Conservation (phyloP, 73 alveolate genomes). For the Urostyla sp. region DNA sequence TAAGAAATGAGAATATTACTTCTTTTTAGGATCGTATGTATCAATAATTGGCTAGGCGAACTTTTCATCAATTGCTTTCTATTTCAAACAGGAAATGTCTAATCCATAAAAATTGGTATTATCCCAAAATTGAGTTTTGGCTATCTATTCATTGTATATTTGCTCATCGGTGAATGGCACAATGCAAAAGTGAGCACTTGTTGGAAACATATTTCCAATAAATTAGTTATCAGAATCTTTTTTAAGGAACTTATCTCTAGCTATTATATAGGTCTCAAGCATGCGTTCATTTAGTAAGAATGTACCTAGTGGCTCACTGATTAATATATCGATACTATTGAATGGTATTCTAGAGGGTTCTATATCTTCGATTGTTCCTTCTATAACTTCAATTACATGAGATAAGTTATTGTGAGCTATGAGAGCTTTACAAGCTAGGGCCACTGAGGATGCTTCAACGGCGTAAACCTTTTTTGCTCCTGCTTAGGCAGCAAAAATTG, state of each 20-base stretch:
- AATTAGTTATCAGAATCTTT: too few relatives aligned
- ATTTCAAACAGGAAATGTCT: conserved; percentile 66
- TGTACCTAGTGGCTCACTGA: conserved; percentile 83
- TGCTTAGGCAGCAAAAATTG: conserved; percentile 83
- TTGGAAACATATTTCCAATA: conserved; percentile 81
- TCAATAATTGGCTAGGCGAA: conserved; percentile 75
- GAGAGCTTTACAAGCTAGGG: conserved; percentile 12
- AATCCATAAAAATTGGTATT: conserved; percentile 77
- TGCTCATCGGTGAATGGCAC: conserved; percentile 61
- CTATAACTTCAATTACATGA: conserved; percentile 66
- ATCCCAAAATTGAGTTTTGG: conserved; percentile 55
- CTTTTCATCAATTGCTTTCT: conserved; percentile 64
- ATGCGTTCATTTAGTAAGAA: conserved; percentile 80
- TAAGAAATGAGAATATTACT: conserved; percentile 35
- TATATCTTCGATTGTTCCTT: conserved; percentile 66
- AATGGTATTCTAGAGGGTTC: conserved; percentile 3
- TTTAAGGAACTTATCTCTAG: conserved; percentile 78
- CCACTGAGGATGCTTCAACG: conserved; percentile 69
- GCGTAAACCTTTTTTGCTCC: conserved; percentile 73
- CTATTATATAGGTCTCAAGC: conserved; percentile 82
- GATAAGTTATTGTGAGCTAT: conserved; percentile 35
- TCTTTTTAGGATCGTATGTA: conserved; percentile 75
- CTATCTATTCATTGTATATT: conserved; percentile 36
- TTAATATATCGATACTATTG: conserved; percentile 66
- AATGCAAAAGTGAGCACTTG: conserved; percentile 68